Percentiles rank a stretch among this genome's conserved stretches.
Conservation (phyloP, 73 alveolate genomes). For the Effrenium voratum region DNA sequence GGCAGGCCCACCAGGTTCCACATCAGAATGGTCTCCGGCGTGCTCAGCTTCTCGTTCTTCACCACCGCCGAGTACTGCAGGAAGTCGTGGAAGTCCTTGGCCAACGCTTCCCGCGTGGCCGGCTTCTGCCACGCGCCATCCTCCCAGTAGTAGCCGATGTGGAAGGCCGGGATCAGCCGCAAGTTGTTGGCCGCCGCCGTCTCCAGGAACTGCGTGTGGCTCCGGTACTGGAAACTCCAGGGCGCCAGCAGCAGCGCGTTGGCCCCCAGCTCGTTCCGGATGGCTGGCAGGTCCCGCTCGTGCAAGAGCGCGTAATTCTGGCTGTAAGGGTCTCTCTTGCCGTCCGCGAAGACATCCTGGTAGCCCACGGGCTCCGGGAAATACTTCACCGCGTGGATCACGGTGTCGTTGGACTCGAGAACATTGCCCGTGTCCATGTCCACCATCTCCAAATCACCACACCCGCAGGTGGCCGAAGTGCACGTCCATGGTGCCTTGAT, state of each 20-base stretch:
- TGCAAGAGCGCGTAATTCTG: constrained; percentile 40
- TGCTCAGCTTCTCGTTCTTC: constrained; percentile 36
- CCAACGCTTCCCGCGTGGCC: constrained; percentile 24
- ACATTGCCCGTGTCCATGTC: constrained; percentile 47
- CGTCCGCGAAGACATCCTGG: constrained; percentile 53
- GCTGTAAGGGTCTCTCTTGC: constrained; percentile 67
- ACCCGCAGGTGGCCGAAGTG: constrained; percentile 21
- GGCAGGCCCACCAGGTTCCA: constrained; percentile 90
- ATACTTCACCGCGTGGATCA: constrained; percentile 81
- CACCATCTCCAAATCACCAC: constrained; percentile 30
- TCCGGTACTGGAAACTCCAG: constrained; percentile 66
- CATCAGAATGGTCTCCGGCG: constrained; percentile 70
- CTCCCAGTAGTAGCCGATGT: constrained; percentile 58
- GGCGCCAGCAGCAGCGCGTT: constrained; percentile 61
- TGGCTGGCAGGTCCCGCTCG: constrained; percentile 67
- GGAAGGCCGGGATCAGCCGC: constrained; percentile 66
- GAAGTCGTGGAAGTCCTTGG: constrained; percentile 58
- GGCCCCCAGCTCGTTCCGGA: constrained; percentile 81
- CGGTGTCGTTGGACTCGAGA: background rate
- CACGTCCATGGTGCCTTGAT: constrained; percentile 75
- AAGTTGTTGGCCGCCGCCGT: constrained; percentile 12
- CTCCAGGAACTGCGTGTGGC: constrained; percentile 83
- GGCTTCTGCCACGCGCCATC: constrained; percentile 66
- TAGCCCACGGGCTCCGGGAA: constrained; percentile 90
- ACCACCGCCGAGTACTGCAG: constrained; percentile 65